Percentiles rank a stretch among this genome's conserved stretches.
These are phyloP conservation scores for Aphanomyces astaci DNA, from an alignment of 352 stramenopile species.

Conservation along the genomic window DNA sequence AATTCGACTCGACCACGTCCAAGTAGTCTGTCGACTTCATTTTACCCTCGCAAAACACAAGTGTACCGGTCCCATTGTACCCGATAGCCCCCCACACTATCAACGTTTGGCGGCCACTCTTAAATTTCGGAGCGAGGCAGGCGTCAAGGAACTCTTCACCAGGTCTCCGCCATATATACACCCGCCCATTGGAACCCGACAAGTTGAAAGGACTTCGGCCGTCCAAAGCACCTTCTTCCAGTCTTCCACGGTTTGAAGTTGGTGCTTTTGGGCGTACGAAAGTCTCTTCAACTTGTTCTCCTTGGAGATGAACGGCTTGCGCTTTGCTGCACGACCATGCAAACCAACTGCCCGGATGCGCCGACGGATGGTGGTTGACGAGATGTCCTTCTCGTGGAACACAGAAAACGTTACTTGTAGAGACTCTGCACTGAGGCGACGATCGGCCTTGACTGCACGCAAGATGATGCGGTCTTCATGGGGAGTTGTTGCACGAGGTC, in stretches of 20 bases:
- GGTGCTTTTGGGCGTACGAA: background rate
- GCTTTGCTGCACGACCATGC: background rate
- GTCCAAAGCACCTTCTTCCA: slow-evolving; percentile 6
- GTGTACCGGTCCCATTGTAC: background rate
- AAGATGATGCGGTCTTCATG: background rate
- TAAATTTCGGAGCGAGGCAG: background rate
- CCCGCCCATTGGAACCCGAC: background rate
- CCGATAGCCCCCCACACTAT: slow-evolving; percentile 9
- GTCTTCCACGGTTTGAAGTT: background rate
- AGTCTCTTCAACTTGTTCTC: background rate
- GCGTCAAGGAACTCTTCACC: background rate
- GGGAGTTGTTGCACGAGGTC: background rate
- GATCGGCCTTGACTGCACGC: background rate
- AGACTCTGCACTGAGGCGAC: background rate
- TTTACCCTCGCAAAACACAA: slow-evolving; percentile 6
- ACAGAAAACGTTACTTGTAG: background rate
- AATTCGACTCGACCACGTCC: background rate
- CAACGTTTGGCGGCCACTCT: background rate
- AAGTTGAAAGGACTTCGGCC: slow-evolving; percentile 2
- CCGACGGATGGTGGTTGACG: background rate
- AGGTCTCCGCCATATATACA: slow-evolving; percentile 5
- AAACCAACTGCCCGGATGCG: background rate
- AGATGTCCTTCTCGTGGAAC: background rate
- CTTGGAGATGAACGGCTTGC: background rate
- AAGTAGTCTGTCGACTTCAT: background rate